These are phyloP conservation scores for Microsporum audouinii DNA, from an alignment of 2,329 filamentous ascomycete genomes.

Conservation along the genomic window DNA sequence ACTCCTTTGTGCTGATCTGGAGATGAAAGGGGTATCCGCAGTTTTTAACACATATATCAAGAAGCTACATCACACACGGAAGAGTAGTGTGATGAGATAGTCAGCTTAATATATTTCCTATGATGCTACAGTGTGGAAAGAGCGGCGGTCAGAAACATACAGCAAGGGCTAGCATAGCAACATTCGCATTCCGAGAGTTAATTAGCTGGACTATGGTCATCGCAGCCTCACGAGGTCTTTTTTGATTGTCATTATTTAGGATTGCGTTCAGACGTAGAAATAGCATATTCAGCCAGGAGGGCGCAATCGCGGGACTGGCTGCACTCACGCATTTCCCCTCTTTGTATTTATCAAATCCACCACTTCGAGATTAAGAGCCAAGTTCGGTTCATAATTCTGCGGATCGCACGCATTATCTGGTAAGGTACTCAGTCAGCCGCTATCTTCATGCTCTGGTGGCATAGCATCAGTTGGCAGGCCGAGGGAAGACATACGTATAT, in stretches of 20 bases:
- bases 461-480: neutral
- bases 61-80: slow-evolving; percentile 44
- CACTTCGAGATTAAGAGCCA: slow-evolving; percentile 92
- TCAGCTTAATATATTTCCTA: neutral
- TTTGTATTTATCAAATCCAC: slow-evolving; percentile 93
- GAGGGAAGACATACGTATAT: slow-evolving; percentile 52
- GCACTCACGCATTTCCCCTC: slow-evolving; percentile 68
- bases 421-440: neutral
- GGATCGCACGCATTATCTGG: slow-evolving; percentile 87
- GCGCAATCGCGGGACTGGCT: neutral
- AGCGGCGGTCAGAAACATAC: slow-evolving; percentile 32
- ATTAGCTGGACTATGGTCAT: slow-evolving; percentile 86
- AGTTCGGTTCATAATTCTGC: slow-evolving; percentile 95
- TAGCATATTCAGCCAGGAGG: neutral
- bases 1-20: slow-evolving; percentile 97
- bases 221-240: slow-evolving; percentile 77
- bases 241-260: slow-evolving; percentile 17
- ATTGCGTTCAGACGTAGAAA: neutral
- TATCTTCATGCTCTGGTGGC: neutral
- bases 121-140: neutral
- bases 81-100: neutral
- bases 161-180: slow-evolving; percentile 74
- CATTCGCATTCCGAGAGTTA: slow-evolving; percentile 94
- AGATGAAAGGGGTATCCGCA: slow-evolving; percentile 98
- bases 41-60: slow-evolving; percentile 99